A percentile compares a stretch with the other conserved stretches of the same genome.
phyloP scores from a whole-genome alignment of 768 basidiomycete species.

The Trametes gibbosa region DNA sequence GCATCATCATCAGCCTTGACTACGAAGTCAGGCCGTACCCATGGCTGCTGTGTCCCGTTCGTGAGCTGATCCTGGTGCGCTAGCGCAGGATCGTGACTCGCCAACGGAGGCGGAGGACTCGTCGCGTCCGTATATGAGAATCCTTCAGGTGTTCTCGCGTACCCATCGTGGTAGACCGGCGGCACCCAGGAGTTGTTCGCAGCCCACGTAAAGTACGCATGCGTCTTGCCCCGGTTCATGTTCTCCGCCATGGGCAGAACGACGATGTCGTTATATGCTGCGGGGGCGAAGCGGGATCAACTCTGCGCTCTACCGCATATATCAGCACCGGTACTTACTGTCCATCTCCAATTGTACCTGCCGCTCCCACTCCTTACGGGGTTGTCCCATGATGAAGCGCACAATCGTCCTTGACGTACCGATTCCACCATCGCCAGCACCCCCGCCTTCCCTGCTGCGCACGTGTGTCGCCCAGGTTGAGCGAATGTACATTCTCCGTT shows the following conservation, averaged over 20 bases:
- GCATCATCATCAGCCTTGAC: conserved; percentile 95
- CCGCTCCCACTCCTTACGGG: conserved; percentile 74
- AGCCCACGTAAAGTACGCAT: conserved; percentile 93
- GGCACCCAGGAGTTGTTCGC: conserved; percentile 89
- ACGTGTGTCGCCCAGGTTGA: conserved; percentile 87
- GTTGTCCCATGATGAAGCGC: conserved; percentile 86
- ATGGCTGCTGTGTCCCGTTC: conserved; percentile 44
- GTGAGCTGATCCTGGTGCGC: conserved; percentile 50
- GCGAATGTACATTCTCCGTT: conserved; percentile 83
- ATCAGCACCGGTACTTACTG: conserved; percentile 51
- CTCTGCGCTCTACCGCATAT: background rate
- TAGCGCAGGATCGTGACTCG: conserved; percentile 67
- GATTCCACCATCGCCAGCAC: conserved; percentile 59
- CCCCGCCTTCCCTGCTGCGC: conserved; percentile 73
- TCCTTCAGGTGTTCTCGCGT: conserved; percentile 39
- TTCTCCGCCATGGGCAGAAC: conserved; percentile 85
- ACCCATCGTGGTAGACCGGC: conserved; percentile 56
- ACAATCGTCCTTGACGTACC: conserved; percentile 85
- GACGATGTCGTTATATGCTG: conserved; percentile 84
- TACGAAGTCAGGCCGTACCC: conserved; percentile 89
- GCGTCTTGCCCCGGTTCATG: conserved; percentile 94
- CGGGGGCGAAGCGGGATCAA: background rate
- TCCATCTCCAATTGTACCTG: conserved; percentile 87
- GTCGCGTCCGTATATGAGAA: conserved; percentile 70
- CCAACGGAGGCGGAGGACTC: conserved; percentile 52